Evolutionary conservation across 495 filamentous ascomycete species (phyloP), one percentile per base, ranked within the genome.

Genomic region (Chlorociboria aeruginascens): DNA sequence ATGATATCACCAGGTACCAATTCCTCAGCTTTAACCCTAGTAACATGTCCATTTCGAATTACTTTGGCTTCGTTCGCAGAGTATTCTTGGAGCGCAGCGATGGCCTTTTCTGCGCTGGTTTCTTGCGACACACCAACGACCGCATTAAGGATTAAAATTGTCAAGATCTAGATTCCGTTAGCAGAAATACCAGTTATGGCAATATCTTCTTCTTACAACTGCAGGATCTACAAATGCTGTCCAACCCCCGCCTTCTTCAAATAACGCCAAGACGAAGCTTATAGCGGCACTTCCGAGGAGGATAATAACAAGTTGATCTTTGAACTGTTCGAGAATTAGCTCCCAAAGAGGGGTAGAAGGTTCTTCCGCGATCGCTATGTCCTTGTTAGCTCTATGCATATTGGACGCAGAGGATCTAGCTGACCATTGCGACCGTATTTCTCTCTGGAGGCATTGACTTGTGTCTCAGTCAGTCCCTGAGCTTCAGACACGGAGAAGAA

Each of bases 91-190:
- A 99, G 78, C 38, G 93, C 93, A 9, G 93, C 89, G 66, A 99
- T 99, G 8, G 93, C 93, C 65, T 96, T 96, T 63, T 99, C 93
- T 32, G 93, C 93, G 60, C 88, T 95, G 64, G 85, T 95, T 71
- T 99, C 93, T 74, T 99, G 93, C 38, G 89, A 95, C 13, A 99
- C 93, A 53, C 93, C 93, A 35, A 99, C 93, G 48, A 97, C 79
- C 40, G 93, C 84, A 66, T 99, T 99, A 56, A 99, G 78, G 53
- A 99, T 81, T 33, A 99, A 72, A 61, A 99, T 99, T 17, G 93
- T 96, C 50, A 99, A 74, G 57, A 99, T 99, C 86, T 93, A 58
- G n/a, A 16, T 8, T 9, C 16, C 14, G 14, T 8, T 32, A 36
- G 51, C 13, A 51, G 49, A 35, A 48, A 9, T 28, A 7, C 32